A percentile compares a stretch with the other conserved stretches of the same genome.
These are phyloP conservation scores for Fusarium sp. DNA, from an alignment of 2,329 filamentous ascomycete species.

Conservation along the genomic window DNA sequence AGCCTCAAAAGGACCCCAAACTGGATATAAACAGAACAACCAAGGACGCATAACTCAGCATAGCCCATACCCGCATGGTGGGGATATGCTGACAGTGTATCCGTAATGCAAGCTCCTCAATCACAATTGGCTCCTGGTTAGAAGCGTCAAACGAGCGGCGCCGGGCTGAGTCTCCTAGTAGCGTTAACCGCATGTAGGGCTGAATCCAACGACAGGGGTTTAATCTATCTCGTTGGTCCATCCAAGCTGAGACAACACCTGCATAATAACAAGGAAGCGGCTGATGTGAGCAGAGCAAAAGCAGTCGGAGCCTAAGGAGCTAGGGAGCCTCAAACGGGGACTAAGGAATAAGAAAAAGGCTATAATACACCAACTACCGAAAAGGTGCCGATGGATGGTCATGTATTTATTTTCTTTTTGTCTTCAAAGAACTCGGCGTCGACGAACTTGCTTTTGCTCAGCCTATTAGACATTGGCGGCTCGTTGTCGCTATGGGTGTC, in stretches of 20 bases:
- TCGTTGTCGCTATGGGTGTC: neutral
- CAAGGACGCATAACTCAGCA: slow-evolving; percentile 1
- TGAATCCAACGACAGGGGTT: slow-evolving; percentile 17
- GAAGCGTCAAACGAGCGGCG: slow-evolving; percentile 23
- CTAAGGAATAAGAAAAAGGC: slow-evolving; percentile 15
- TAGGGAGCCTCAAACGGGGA: neutral
- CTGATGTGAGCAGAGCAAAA: slow-evolving; percentile 21
- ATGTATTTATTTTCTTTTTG: too few species aligned
- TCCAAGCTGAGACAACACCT: slow-evolving; percentile 2
- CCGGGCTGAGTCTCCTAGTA: slow-evolving; percentile 7
- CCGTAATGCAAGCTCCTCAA: neutral
- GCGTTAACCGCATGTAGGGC: slow-evolving; percentile 10
- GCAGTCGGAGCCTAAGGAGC: neutral
- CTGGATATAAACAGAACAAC: slow-evolving; percentile 11
- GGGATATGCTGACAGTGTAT: slow-evolving; percentile 4
- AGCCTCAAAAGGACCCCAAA: slow-evolving; percentile 16
- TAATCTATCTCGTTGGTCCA: slow-evolving; percentile 9
- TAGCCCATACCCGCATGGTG: slow-evolving; percentile 7
- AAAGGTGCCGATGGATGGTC: neutral
- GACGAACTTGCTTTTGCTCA: neutral
- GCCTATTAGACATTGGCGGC: neutral
- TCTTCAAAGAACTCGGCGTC: too few species aligned
- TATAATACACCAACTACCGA: slow-evolving; percentile 10
- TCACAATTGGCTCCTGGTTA: neutral
- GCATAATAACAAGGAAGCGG: slow-evolving; percentile 15